Evolutionary conservation across 768 basidiomycete species (phyloP).

Genomic region (Leccinum arenicola): DNA sequence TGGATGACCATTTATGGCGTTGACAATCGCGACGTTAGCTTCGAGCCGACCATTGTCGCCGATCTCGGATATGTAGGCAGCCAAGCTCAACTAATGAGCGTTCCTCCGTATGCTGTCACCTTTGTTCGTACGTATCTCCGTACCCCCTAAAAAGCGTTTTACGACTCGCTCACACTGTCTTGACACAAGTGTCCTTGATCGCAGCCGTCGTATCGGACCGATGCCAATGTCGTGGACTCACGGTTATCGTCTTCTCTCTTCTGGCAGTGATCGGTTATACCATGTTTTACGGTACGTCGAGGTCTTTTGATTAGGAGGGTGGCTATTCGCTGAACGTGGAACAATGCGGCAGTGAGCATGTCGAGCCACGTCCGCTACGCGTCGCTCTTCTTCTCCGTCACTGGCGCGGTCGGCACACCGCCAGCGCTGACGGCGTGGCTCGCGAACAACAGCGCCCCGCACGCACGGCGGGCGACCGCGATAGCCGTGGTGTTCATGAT

Average conservation of each 20-base stretch:
- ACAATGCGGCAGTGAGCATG: not conserved
- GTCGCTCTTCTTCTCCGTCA: not conserved
- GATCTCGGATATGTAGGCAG: conserved; percentile 54
- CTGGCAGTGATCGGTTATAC: conserved; percentile 50
- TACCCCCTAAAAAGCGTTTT: too few relatives aligned
- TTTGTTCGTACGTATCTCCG: conserved; percentile 18
- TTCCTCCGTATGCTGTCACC: conserved; percentile 28
- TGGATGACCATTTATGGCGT: conserved; percentile 26
- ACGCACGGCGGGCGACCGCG: not conserved
- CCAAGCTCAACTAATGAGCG: conserved; percentile 37
- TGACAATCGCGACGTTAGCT: conserved; percentile 43
- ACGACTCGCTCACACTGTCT: not conserved
- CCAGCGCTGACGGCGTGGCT: not conserved
- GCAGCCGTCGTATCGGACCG: conserved; percentile 52
- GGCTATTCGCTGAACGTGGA: not conserved
- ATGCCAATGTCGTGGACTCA: conserved; percentile 49
- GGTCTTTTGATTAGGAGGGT: not conserved
- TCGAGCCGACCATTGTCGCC: conserved; percentile 70
- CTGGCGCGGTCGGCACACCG: not conserved
- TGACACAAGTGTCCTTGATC: conserved; percentile 32
- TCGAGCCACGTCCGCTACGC: not conserved
- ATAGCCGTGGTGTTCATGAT: not conserved
- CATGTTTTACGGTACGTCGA: conserved; percentile 48
- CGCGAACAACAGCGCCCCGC: not conserved
- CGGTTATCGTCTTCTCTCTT: conserved; percentile 42